These are phyloP conservation scores for Leishmania turanica DNA, from an alignment of 208 protist species.

Conservation along the genomic window DNA sequence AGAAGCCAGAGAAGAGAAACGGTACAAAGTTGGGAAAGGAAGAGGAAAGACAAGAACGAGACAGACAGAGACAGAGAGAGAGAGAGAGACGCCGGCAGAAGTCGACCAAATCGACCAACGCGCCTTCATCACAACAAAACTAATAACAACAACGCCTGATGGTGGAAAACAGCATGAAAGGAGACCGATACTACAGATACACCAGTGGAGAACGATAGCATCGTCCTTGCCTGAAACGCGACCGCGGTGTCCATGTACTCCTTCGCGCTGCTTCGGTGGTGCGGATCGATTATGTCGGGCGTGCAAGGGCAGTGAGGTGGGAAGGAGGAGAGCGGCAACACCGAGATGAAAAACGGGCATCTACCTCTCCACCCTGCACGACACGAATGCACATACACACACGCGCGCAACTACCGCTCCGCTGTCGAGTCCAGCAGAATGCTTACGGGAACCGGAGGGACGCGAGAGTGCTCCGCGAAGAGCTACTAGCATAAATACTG, in stretches of 20 bases:
- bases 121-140: not conserved
- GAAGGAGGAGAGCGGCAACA: not conserved
- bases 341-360: not conserved
- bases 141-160: not conserved
- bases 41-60: not conserved
- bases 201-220: not conserved
- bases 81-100: not conserved
- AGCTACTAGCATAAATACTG: not conserved
- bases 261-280: not conserved
- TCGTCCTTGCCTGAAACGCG: not conserved
- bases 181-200: not conserved
- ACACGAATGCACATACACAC: constrained; percentile 6
- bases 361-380: not conserved
- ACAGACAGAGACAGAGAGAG: not conserved
- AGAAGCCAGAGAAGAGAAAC: not conserved
- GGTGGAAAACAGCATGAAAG: too few species aligned
- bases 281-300: not conserved
- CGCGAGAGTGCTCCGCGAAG: not conserved
- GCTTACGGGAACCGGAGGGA: not conserved
- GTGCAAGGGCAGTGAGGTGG: not conserved
- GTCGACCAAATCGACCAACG: not conserved
- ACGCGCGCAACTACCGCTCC: not conserved
- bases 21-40: constrained; percentile 4
- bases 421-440: not conserved
- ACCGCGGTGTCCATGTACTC: not conserved